These are phyloP conservation scores for Apiospora pterosperma DNA, from an alignment of 2,329 filamentous ascomycete species.

Conservation along the genomic window DNA sequence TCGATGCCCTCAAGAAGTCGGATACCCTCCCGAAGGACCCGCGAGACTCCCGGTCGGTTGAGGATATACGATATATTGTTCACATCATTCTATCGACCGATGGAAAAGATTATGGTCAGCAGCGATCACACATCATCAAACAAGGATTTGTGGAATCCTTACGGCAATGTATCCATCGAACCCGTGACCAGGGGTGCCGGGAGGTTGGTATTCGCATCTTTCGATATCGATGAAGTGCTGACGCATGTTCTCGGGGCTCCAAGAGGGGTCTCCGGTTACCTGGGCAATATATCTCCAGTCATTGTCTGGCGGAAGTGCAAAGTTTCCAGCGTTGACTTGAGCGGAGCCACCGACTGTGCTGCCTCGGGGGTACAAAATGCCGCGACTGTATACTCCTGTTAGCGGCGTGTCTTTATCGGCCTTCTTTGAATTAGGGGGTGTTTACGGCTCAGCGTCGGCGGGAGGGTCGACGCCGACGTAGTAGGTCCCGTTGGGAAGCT, in stretches of 20 bases:
- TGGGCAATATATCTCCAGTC: slow-evolving; percentile 41
- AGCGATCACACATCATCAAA: no score
- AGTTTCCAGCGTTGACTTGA: slow-evolving; percentile 18
- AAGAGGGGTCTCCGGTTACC: slow-evolving; percentile 25
- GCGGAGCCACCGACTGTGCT: slow-evolving; percentile 40
- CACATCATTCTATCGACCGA: slow-evolving; percentile 42
- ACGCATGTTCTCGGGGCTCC: slow-evolving; percentile 19
- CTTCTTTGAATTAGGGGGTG: no score
- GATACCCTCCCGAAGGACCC: background rate
- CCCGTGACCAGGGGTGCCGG: slow-evolving; percentile 33
- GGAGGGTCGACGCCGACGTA: slow-evolving; percentile 19
- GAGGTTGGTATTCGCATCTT: slow-evolving; percentile 28
- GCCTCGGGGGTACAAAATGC: slow-evolving; percentile 55
- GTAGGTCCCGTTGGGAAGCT: slow-evolving; percentile 11
- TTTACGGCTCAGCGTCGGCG: slow-evolving; percentile 16
- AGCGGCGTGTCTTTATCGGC: no score
- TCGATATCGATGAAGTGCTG: slow-evolving; percentile 22
- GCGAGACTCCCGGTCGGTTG: slow-evolving; percentile 39
- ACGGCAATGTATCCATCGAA: slow-evolving; percentile 22
- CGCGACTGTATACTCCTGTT: no score
- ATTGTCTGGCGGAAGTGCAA: slow-evolving; percentile 39
- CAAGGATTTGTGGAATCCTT: slow-evolving; percentile 39
- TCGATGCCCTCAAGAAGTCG: slow-evolving; percentile 34
- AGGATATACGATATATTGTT: slow-evolving; percentile 43
- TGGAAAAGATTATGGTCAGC: slow-evolving; percentile 24